Conservation (phyloP, 169 alveolate genomes). For the Plasmodium chabaudi region DNA sequence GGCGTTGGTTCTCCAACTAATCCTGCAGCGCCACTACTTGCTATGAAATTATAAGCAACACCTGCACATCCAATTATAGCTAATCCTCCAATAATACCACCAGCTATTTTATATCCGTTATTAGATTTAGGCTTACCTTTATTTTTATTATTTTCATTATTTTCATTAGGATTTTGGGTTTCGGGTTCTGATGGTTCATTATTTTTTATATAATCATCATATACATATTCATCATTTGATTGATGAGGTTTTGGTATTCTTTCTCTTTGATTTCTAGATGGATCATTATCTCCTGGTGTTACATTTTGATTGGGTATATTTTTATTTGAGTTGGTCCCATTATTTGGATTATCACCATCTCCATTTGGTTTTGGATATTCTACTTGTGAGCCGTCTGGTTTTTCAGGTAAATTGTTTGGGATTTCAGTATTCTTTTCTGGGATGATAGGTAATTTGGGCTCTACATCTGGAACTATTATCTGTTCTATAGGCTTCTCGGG, state of each 20-base stretch:
- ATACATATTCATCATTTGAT: not conserved
- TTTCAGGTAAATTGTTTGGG: no score
- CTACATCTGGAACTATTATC: no score
- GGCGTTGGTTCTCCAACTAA: conserved; percentile 33
- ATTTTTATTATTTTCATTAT: conserved; percentile 7
- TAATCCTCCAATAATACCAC: conserved; percentile 66
- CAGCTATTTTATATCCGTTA: conserved; percentile 70
- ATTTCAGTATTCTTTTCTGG: no score
- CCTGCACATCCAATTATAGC: conserved; percentile 60
- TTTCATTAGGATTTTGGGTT: not conserved
- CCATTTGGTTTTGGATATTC: no score
- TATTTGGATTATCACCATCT: not conserved
- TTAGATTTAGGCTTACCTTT: conserved; percentile 11
- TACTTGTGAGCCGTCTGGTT: no score
- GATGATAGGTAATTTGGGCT: no score
- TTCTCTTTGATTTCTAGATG: not conserved
- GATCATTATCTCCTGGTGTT: not conserved
- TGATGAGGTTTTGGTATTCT: not conserved
- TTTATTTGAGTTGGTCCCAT: not conserved
- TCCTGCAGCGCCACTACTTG: conserved; percentile 26
- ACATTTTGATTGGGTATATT: not conserved
- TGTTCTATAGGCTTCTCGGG: no score
- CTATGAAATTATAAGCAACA: conserved; percentile 41
- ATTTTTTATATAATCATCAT: not conserved
- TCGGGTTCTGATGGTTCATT: not conserved